A percentile compares a stretch with the other conserved stretches of the same genome.
phyloP scores from a whole-genome alignment of 106 monocot species.

The Dactylorhiza incarnata region DNA sequence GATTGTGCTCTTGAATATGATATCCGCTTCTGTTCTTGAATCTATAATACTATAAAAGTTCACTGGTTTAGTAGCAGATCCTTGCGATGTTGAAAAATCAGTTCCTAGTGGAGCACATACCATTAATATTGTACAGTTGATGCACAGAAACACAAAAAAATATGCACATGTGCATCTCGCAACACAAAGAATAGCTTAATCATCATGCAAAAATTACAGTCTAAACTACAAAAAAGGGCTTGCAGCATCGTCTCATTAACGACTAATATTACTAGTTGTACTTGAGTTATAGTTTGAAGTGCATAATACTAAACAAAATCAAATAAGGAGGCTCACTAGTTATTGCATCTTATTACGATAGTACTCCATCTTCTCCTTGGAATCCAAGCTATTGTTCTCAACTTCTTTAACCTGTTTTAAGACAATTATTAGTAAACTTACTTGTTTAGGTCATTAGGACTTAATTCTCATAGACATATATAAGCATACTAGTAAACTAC shows the following conservation, averaged over 20 bases:
- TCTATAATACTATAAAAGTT: too few species aligned
- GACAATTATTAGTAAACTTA: not conserved
- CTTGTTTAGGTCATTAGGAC: not conserved
- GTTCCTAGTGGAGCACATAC: not conserved
- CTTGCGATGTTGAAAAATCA: too few species aligned
- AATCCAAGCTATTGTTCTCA: conserved; percentile 84
- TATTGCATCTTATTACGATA: conserved; percentile 94
- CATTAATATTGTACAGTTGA: not conserved
- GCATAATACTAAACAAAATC: not conserved
- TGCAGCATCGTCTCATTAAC: not conserved
- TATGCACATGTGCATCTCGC: not conserved
- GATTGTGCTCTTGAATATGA: too few species aligned
- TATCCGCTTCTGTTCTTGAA: too few species aligned
- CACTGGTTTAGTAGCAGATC: too few species aligned
- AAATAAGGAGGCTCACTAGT: conserved; percentile 63
- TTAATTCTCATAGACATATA: not conserved
- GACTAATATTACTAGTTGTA: not conserved
- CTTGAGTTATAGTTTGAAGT: not conserved
- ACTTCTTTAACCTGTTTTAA: conserved; percentile 62
- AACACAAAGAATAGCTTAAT: not conserved
- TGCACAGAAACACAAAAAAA: not conserved
- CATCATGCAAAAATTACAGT: not conserved
- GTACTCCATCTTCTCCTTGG: conserved; percentile 80
- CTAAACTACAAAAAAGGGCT: too few species aligned
- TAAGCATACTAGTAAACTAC: not conserved